Conservation (phyloP, 176 grass and related monocot genomes). For the Miscanthus lutarioriparius region DNA sequence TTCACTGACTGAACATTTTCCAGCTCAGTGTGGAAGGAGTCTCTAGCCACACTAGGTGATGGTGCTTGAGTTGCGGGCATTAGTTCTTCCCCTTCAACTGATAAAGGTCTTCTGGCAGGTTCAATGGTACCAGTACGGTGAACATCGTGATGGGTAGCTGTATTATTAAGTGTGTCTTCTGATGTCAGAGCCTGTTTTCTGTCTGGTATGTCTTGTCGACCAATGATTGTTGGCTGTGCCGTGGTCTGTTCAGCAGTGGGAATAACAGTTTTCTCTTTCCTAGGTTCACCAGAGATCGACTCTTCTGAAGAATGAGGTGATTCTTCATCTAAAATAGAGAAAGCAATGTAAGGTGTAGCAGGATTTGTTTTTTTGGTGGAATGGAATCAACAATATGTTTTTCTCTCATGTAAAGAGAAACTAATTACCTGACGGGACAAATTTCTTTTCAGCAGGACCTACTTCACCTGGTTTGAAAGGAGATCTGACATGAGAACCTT, state of each 20-base stretch:
- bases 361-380: not conserved
- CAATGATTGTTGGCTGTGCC: conserved; percentile 14
- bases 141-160: not conserved
- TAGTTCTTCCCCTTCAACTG: conserved; percentile 10
- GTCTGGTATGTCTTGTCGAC: not conserved
- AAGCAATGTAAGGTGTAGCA: conserved; percentile 27
- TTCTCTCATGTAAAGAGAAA: conserved; percentile 14
- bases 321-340: conserved; percentile 26
- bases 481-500: conserved; percentile 14
- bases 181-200: not conserved
- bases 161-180: not conserved
- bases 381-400: not conserved
- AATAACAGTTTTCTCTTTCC: conserved; percentile 20
- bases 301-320: not conserved
- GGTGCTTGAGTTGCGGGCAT: not conserved
- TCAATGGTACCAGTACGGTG: conserved; percentile 3
- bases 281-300: conserved; percentile 3
- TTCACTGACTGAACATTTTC: not conserved
- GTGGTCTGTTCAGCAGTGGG: conserved; percentile 22
- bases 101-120: not conserved
- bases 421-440: conserved; percentile 21
- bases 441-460: conserved; percentile 13
- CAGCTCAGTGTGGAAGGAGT: not conserved
- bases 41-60: not conserved
- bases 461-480: conserved; percentile 6